Evolutionary conservation across 768 basidiomycete species (phyloP).

Genomic region (Boletellus ananas): DNA sequence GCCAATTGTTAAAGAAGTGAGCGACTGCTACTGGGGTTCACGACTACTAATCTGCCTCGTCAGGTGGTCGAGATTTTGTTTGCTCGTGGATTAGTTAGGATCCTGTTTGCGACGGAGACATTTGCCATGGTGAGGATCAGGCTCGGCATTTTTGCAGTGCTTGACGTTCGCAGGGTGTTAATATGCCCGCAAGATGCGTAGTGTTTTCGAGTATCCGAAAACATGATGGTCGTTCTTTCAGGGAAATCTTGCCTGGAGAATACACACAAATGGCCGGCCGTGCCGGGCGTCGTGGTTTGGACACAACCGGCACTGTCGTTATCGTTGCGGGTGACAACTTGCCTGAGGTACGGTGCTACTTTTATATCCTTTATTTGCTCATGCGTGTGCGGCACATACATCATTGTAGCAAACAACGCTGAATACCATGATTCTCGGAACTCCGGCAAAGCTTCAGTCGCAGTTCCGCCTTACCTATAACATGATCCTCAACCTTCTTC

Average conservation of each 20-base stretch:
- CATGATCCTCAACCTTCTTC: slow-evolving; percentile 95
- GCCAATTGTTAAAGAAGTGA: slow-evolving; percentile 94
- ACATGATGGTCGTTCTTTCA: slow-evolving; percentile 90
- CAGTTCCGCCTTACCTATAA: slow-evolving; percentile 99
- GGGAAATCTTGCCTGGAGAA: slow-evolving; percentile 86
- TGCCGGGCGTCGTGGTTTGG: slow-evolving; percentile 92
- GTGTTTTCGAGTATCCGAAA: slow-evolving; percentile 95
- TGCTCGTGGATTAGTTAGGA: slow-evolving; percentile 91
- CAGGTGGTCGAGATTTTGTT: slow-evolving; percentile 96
- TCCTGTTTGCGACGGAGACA: slow-evolving; percentile 97
- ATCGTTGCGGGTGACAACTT: slow-evolving; percentile 79
- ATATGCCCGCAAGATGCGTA: slow-evolving; percentile 98
- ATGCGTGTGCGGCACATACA: not conserved
- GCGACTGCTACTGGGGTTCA: slow-evolving; percentile 8
- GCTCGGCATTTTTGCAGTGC: slow-evolving; percentile 1
- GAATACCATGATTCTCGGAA: slow-evolving; percentile 90
- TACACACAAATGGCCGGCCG: slow-evolving; percentile 99
- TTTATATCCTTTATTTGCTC: not conserved
- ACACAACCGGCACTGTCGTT: slow-evolving; percentile 93
- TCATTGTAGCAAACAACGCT: slow-evolving; percentile 61
- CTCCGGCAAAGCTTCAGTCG: slow-evolving; percentile 85
- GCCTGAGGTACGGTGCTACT: slow-evolving; percentile 63
- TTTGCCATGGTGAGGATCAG: slow-evolving; percentile 83
- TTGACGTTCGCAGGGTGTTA: slow-evolving; percentile 71
- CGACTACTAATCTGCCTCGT: slow-evolving; percentile 7